Base-by-base conservation (phyloP, 2,329 filamentous ascomycete species). In the Juglanconis oblonga region DNA sequence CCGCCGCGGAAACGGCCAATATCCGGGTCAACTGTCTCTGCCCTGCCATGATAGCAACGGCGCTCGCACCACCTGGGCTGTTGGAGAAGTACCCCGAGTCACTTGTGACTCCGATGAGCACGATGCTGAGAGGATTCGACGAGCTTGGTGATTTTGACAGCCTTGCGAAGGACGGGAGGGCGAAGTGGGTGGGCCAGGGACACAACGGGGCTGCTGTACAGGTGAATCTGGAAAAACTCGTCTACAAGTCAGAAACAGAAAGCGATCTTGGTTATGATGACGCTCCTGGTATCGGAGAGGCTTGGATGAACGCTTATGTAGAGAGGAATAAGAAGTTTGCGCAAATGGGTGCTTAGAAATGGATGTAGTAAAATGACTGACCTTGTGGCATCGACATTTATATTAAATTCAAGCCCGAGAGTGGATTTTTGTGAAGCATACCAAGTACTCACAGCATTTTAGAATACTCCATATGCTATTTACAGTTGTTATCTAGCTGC, bases 91-190 rank as follows among this genome's bases (percentile, higher is more conserved):
- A 52, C 29, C 55, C 38, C 9, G 7, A 13, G 47, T 52, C 48
- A 6, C 33, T 57, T 4, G 31, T 52, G 9, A 57, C 55, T 14
- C 55, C 55, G 29, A 57, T 57, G 55, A 42, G 36, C 24, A 57
- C 55, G 2, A 52, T 57, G 48, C 32, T 57, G 35, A 58, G 49
- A 9, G 55, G 29, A 1, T 58, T 58, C 9, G 55, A 58, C 38
- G 55, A 58, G 38, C 49, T 58, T 5, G 38, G 47, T 3, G 55
- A 57, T n/a, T 57, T 57, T 51, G 55, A 57, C 55, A n/a, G 17
- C 36, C 35, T 57, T 9, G 55, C 55, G 10, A 35, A 2, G 29
- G 48, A 47, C 1, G 55, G 48, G 4, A 33, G 17, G 32, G 38
- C 32, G 31, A 14, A 17, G 6, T 58, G 55, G 55, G 55, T 36